phyloP scores from a whole-genome alignment of 495 filamentous ascomycete genomes.

The Daldinia loculata region DNA sequence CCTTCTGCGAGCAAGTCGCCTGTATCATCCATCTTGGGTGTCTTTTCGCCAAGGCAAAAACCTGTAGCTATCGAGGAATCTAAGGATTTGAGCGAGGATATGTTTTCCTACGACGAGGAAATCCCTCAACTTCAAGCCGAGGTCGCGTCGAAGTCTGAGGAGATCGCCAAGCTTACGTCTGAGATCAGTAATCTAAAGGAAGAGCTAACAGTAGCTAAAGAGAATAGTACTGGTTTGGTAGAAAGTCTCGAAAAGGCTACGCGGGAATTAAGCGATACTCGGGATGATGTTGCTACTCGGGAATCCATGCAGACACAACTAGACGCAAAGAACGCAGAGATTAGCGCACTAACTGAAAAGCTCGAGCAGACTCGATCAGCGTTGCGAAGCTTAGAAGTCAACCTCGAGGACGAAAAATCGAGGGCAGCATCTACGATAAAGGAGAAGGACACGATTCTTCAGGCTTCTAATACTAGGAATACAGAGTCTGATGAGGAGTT shows the following conservation, averaged over 20 bases:
- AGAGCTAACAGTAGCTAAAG: slow-evolving; percentile 61
- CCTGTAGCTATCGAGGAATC: slow-evolving; percentile 48
- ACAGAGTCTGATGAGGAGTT: slow-evolving; percentile 52
- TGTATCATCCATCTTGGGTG: slow-evolving; percentile 48
- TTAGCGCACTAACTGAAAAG: slow-evolving; percentile 58
- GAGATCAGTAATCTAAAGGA: slow-evolving; percentile 51
- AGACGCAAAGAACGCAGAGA: slow-evolving; percentile 57
- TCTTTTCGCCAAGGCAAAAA: slow-evolving; percentile 61
- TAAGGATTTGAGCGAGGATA: slow-evolving; percentile 69
- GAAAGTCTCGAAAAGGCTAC: slow-evolving; percentile 68
- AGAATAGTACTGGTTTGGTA: slow-evolving; percentile 71
- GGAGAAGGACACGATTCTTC: slow-evolving; percentile 48
- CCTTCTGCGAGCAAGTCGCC: slow-evolving; percentile 51
- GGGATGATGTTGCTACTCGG: slow-evolving; percentile 66
- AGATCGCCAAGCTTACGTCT: slow-evolving; percentile 49
- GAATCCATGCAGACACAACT: slow-evolving; percentile 58
- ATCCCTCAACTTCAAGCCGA: slow-evolving; percentile 71
- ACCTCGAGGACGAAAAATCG: slow-evolving; percentile 59
- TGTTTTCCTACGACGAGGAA: slow-evolving; percentile 86
- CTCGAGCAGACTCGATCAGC: slow-evolving; percentile 60
- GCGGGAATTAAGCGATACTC: slow-evolving; percentile 64
- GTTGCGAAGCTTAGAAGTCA: slow-evolving; percentile 63
- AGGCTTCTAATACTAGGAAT: slow-evolving; percentile 40
- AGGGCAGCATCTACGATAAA: slow-evolving; percentile 51
- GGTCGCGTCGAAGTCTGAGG: slow-evolving; percentile 58